Conservation (phyloP, 2,329 filamentous ascomycete genomes). For the Lachnellula hyalina region DNA sequence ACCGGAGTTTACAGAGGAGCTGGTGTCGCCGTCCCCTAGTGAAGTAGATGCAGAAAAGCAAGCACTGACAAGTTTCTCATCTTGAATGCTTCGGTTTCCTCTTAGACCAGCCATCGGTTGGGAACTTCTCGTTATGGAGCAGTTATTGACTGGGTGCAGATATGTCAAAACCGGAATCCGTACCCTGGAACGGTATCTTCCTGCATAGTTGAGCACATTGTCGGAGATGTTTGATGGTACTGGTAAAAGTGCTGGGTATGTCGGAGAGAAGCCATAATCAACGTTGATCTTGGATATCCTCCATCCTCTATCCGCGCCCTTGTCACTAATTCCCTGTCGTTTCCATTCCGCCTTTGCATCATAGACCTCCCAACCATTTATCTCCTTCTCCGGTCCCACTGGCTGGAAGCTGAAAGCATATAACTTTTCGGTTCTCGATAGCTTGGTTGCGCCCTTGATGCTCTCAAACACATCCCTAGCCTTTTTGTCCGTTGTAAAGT, state of each 20-base stretch:
- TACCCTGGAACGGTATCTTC: slow-evolving; percentile 78
- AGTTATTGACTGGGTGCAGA: slow-evolving; percentile 94
- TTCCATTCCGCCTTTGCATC: slow-evolving; percentile 80
- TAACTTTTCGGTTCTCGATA: slow-evolving; percentile 79
- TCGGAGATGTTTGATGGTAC: slow-evolving; percentile 93
- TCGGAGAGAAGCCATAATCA: slow-evolving; percentile 86
- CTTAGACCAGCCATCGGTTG: slow-evolving; percentile 85
- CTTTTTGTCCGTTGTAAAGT: slow-evolving; percentile 67
- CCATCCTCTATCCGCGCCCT: slow-evolving; percentile 63
- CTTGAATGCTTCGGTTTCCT: slow-evolving; percentile 86
- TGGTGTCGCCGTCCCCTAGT: slow-evolving; percentile 21
- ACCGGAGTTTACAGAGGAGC: slow-evolving; percentile 23
- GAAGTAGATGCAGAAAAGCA: slow-evolving; percentile 68
- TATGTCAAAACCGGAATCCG: slow-evolving; percentile 89
- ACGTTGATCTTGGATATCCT: slow-evolving; percentile 84
- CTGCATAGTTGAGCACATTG: slow-evolving; percentile 91
- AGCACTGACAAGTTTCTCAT: slow-evolving; percentile 86
- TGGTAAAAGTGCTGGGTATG: slow-evolving; percentile 79
- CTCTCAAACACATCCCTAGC: slow-evolving; percentile 85
- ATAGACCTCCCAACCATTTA: slow-evolving; percentile 81
- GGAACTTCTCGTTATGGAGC: slow-evolving; percentile 90
- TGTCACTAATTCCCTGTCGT: slow-evolving; percentile 79
- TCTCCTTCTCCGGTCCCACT: slow-evolving; percentile 63
- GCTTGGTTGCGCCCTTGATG: slow-evolving; percentile 77
- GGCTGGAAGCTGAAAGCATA: slow-evolving; percentile 86